Base-by-base conservation (phyloP, 1,139 yeast genomes). In the Suhomyces bokatorum region DNA sequence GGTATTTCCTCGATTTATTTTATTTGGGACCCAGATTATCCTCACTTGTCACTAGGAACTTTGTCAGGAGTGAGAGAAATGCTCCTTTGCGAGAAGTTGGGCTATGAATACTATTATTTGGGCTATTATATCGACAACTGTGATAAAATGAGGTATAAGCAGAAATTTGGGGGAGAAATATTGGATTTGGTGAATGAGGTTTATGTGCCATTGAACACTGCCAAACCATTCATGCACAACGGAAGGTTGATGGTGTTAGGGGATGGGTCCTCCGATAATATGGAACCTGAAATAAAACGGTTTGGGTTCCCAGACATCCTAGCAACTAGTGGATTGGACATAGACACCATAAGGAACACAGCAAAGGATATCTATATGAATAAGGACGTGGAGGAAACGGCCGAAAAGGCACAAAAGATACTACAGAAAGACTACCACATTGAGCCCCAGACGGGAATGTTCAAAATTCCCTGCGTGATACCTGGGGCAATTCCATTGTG, bases 1-100 rank as follows among this genome's bases (percentile, higher is more conserved):
- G 86, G 91, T 0, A 63, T 91, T 0, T 88, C 96, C 0, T 84
- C 96, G 0, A 93, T 91, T 1, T 91, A 90, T 58, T 86, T 90
- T 57, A 81, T 90, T 14, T 89, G 95, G 88, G 95, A 90, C 58
- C 95, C 96, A 0, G 91, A 82, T 48, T 85, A 75, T 60, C 81
- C 84, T 2, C 73, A 80, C 45, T 66, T 85, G 50, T 85, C 90
- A 0, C 63, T 90, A 32, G 98, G 98, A 0, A 87, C 88, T 27
- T 61, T 90, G 2, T 82, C 91, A 46, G 95, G 89, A 0, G 56
- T 89, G 28, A 65, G 87, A 32, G 98, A 91, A 57, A 67, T 88
- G 39, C 72, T 80, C 4, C 62, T 87, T 68, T 66, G 79, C 24
- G 54, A 70, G 22, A 57, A 63, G 40, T 60, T 78, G 44, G 59